A percentile compares a stretch with the other conserved stretches of the same genome.
Evolutionary conservation across 805 yeast genomes (phyloP).

Genomic region (Candida takata): DNA sequence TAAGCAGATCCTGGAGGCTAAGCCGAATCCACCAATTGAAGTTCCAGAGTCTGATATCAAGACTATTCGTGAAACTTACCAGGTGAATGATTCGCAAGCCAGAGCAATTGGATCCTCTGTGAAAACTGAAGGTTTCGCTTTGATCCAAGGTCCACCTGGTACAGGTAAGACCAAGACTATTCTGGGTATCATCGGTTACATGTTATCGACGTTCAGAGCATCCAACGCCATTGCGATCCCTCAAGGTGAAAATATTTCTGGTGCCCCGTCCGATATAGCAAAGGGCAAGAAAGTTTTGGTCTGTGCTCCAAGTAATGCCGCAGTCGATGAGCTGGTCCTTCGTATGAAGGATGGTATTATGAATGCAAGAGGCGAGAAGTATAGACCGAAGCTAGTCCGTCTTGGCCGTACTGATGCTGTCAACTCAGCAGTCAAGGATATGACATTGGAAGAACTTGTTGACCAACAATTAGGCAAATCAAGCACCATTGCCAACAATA

Average conservation of each 20-base stretch:
- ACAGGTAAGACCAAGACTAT: conserved; percentile 98
- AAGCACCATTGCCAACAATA: conserved; percentile 26
- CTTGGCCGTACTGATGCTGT: conserved; percentile 87
- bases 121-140: conserved; percentile 64
- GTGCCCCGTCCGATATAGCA: neutral
- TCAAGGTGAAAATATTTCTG: conserved; percentile 8
- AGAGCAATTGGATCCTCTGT: conserved; percentile 75
- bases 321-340: conserved; percentile 89
- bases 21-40: conserved; percentile 40
- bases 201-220: conserved; percentile 36
- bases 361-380: conserved; percentile 43
- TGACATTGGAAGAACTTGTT: conserved; percentile 80
- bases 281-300: conserved; percentile 58
- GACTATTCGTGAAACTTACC: conserved; percentile 40
- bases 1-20: conserved; percentile 59
- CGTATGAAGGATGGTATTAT: conserved; percentile 71
- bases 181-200: conserved; percentile 81
- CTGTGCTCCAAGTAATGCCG: conserved; percentile 99
- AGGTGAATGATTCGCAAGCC: conserved; percentile 86
- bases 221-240: conserved; percentile 29
- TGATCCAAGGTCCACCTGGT: conserved; percentile 99
- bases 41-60: conserved; percentile 30
- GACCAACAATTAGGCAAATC: conserved; percentile 35
- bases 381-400: conserved; percentile 69
- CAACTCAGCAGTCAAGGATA: conserved; percentile 70